Conservation (phyloP, 352 stramenopile species). For the Globisporangium carolinianum region DNA sequence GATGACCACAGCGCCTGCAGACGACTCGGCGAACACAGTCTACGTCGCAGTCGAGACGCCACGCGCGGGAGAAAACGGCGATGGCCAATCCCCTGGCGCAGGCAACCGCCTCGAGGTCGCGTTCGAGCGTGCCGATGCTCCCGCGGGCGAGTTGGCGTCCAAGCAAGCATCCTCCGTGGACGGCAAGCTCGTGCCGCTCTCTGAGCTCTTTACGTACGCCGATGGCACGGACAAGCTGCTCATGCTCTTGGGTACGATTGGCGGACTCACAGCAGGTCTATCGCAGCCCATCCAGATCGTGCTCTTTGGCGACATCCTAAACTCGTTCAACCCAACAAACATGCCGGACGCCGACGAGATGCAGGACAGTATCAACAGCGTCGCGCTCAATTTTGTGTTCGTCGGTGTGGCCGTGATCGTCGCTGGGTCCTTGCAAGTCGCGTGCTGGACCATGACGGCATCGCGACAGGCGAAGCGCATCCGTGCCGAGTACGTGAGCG, state of each 20-base stretch:
- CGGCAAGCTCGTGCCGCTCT: conserved; percentile 36
- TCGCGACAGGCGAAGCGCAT: conserved; percentile 48
- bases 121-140: not conserved
- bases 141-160: conserved; percentile 4
- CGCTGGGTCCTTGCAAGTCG: not conserved
- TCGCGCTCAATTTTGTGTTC: conserved; percentile 7
- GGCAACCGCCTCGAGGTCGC: conserved; percentile 9
- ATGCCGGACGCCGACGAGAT: conserved; percentile 17
- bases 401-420: not conserved
- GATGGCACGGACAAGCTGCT: conserved; percentile 18
- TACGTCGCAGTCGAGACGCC: conserved; percentile 1
- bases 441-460: conserved; percentile 41
- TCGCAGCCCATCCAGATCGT: conserved; percentile 22
- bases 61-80: not conserved
- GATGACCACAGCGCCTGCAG: not conserved
- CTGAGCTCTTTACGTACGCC: conserved; percentile 41
- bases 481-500: conserved; percentile 20
- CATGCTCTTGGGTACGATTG: conserved; percentile 16
- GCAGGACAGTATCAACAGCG: conserved; percentile 30
- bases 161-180: conserved; percentile 15
- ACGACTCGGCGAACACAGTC: not conserved
- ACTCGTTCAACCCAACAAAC: conserved; percentile 21
- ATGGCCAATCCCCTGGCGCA: not conserved
- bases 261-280: conserved; percentile 10
- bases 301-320: conserved; percentile 28